phyloP scores from a whole-genome alignment of 768 basidiomycete genomes.

The Coprinellus aureogranulatus region DNA sequence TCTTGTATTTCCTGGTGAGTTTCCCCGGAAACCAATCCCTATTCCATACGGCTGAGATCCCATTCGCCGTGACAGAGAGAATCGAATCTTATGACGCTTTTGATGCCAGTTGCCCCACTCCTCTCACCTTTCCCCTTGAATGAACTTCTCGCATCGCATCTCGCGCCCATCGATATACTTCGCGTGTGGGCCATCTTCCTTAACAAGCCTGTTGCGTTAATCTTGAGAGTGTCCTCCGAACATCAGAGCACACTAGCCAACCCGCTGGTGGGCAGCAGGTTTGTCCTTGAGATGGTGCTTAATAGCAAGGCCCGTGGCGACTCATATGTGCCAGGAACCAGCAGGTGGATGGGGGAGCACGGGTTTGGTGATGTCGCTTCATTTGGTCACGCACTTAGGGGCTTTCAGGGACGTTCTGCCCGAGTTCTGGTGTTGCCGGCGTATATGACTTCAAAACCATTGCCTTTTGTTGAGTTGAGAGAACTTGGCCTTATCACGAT shows the following conservation, averaged over 20 bases:
- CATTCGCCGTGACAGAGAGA: slow-evolving; percentile 8
- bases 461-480: no score
- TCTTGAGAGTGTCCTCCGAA: no score
- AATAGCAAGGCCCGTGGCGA: slow-evolving; percentile 51
- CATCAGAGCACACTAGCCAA: no score
- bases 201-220: slow-evolving; percentile 44
- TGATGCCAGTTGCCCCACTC: slow-evolving; percentile 77
- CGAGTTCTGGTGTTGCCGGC: no score
- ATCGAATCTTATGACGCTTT: slow-evolving; percentile 52
- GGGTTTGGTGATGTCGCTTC: no score
- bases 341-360: neutral
- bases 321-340: slow-evolving; percentile 27
- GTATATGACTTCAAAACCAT: no score
- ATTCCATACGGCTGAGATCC: neutral
- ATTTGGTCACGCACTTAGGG: no score
- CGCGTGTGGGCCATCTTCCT: slow-evolving; percentile 65
- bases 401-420: no score
- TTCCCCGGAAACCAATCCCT: slow-evolving; percentile 34
- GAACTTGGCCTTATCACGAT: no score
- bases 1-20: slow-evolving; percentile 73
- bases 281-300: slow-evolving; percentile 78
- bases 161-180: slow-evolving; percentile 62
- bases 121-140: slow-evolving; percentile 58
- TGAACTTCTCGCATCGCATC: slow-evolving; percentile 58
- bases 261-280: slow-evolving; percentile 62